phyloP scores from a whole-genome alignment of 1,284 basidiomycete genomes.

The Ganoderma lucidum region DNA sequence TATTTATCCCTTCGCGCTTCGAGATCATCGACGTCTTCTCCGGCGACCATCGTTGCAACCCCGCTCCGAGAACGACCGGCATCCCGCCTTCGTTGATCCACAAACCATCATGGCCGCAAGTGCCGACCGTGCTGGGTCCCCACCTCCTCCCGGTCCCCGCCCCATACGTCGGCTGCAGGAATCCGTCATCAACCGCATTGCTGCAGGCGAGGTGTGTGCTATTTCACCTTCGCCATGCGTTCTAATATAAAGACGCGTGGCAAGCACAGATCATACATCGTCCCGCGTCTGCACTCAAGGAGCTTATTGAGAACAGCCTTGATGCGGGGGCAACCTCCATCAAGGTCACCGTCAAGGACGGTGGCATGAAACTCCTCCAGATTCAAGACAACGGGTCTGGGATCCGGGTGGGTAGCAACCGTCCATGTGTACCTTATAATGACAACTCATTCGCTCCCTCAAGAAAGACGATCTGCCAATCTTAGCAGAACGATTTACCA shows the following conservation, averaged over 20 bases:
- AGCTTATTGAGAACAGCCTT: conserved; percentile 93
- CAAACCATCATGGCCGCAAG: conserved; percentile 22
- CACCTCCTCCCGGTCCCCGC: conserved; percentile 41
- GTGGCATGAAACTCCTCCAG: conserved; percentile 94
- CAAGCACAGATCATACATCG: conserved; percentile 90
- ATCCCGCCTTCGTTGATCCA: conserved; percentile 3
- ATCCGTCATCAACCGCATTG: conserved; percentile 81
- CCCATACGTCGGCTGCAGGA: conserved; percentile 79
- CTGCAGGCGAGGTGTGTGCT: conserved; percentile 75
- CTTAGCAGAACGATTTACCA: conserved; percentile 95
- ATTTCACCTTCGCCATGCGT: not conserved
- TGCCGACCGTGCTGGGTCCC: conserved; percentile 21
- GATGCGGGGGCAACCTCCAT: conserved; percentile 94
- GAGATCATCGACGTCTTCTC: conserved; percentile 14
- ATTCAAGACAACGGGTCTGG: conserved; percentile 98
- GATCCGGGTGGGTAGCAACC: conserved; percentile 70
- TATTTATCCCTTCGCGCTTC: conserved; percentile 16
- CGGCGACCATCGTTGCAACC: not conserved
- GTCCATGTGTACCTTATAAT: not conserved
- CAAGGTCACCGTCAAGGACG: conserved; percentile 91
- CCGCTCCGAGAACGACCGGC: conserved; percentile 10
- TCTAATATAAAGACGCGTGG: not conserved
- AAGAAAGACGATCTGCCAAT: conserved; percentile 84
- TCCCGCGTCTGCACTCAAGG: conserved; percentile 96
- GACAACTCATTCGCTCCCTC: conserved; percentile 31